Evolutionary conservation across 208 protist genomes (phyloP), one percentile per base, ranked within the genome.

Genomic region (Trypanosoma grayi): DNA sequence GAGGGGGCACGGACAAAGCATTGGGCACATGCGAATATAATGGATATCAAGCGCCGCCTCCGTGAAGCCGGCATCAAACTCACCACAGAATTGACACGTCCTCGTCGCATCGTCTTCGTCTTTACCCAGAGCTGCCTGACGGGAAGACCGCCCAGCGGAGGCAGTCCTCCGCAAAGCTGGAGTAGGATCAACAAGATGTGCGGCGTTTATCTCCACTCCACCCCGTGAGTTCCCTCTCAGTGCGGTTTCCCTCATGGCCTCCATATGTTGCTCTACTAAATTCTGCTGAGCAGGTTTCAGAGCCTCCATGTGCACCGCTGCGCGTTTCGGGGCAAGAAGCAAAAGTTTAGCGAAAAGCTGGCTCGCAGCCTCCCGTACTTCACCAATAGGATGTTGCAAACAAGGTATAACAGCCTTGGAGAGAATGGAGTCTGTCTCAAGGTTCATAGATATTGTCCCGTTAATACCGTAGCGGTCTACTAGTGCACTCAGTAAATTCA

Each of bases 1-100:
- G 51, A 95, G 68, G 27, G 86, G 89, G 58, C 92, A 97, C 11
- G 83, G 89, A 60, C 86, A 94, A 16, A 97, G 80, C 92, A 97
- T 95, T 40, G 92, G 92, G 57, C 92, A 97, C 0, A 69, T 70
- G 11, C 83, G 78, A 36, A 93, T 74, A 50, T 91, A 95, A 75
- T 97, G 92, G 47, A 89, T 66, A 54, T 96, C 87, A 20, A 97
- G 51, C 18, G 72, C 79, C 27, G 82, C 70, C 41, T 90, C 86
- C 13, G 69, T 81, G 60, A 94, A 95, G 34, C 64, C 69, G 6
- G 41, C 45, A 65, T 93, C 78, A 60, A 75, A 90, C 72, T 85
- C 73, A 16, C 78, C 81, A 59, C 91, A 97, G 57, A 97, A 97
- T 53, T 92, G 88, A 62, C 91, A 97, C 22, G 83, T 89, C 52